Evolutionary conservation across 2,329 filamentous ascomycete species (phyloP).

Genomic region (Cladosporium colombiae): DNA sequence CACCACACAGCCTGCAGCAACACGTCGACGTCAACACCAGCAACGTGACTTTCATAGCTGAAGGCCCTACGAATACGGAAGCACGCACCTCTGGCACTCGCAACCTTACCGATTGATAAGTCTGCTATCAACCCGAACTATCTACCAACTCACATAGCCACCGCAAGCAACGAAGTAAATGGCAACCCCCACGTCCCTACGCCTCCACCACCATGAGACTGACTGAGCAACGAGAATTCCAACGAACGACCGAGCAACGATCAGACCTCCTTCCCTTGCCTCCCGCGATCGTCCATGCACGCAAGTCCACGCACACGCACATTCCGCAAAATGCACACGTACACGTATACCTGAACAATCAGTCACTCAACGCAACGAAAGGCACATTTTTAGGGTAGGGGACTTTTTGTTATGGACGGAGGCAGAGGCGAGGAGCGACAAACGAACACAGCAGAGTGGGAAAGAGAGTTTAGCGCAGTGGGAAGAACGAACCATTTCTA

Average conservation of each 20-base stretch:
- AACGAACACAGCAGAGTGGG: no score
- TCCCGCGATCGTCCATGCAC: background rate
- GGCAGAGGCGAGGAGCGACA: no score
- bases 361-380: background rate
- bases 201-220: background rate
- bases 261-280: background rate
- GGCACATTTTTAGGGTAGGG: background rate
- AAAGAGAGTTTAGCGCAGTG: no score
- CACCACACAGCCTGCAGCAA: background rate
- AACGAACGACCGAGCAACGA: background rate
- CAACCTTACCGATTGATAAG: background rate
- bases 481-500: no score
- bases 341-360: background rate
- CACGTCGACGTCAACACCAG: background rate
- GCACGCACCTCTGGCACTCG: background rate
- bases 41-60: background rate
- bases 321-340: background rate
- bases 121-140: background rate
- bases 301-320: background rate
- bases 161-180: background rate
- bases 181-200: background rate
- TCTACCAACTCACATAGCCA: background rate
- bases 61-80: background rate
- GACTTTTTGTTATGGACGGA: no score
- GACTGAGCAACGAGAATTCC: background rate